Evolutionary conservation across 2,329 filamentous ascomycete species (phyloP).

Genomic region (Alternaria arborescens): DNA sequence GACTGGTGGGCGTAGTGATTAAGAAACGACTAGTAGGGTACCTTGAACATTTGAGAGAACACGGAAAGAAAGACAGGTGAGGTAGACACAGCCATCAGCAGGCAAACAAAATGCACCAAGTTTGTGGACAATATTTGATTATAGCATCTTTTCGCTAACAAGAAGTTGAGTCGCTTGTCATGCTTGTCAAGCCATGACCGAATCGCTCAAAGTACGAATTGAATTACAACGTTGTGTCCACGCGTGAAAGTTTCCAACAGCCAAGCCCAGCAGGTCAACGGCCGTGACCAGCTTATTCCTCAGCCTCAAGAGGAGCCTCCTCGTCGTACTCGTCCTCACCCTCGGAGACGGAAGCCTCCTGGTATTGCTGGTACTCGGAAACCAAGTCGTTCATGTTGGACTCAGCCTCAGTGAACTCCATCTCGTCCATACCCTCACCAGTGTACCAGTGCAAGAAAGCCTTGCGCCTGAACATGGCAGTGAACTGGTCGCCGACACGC

Average conservation of each 20-base stretch:
- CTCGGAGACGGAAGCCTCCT: constrained; percentile 97
- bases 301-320: constrained; percentile 76
- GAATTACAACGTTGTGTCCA: constrained; percentile 27
- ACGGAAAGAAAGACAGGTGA: background rate
- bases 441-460: constrained; percentile 99
- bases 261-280: constrained; percentile 30
- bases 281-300: constrained; percentile 61
- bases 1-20: constrained; percentile 63
- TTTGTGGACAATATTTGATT: constrained; percentile 29
- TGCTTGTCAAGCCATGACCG: constrained; percentile 12
- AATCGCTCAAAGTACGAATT: constrained; percentile 40
- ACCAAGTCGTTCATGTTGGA: constrained; percentile 99
- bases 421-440: constrained; percentile 99
- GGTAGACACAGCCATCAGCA: background rate
- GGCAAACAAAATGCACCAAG: background rate
- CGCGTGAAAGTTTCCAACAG: constrained; percentile 24
- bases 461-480: constrained; percentile 99
- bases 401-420: constrained; percentile 99
- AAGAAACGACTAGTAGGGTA: constrained; percentile 66
- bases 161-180: constrained; percentile 40
- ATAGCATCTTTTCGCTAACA: constrained; percentile 49
- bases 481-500: constrained; percentile 99
- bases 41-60: constrained; percentile 51
- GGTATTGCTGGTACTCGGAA: constrained; percentile 99
- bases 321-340: constrained; percentile 96